Conservation (phyloP, 805 yeast genomes). For the Sugiyamaella smithiae region DNA sequence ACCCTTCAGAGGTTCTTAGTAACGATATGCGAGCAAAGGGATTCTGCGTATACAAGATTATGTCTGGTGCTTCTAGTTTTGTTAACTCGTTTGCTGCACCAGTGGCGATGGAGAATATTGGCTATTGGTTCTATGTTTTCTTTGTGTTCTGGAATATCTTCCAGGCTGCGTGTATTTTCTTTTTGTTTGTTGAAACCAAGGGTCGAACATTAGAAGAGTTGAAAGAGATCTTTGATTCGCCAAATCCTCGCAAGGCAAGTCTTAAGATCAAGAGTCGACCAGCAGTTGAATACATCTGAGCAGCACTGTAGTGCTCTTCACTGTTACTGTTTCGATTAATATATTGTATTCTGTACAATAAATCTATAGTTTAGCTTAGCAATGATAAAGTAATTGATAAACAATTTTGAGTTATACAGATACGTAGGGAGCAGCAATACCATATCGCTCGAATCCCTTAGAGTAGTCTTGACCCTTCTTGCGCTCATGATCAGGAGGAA, state of each 20-base stretch:
- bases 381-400: not conserved
- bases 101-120: conserved; percentile 33
- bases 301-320: no score
- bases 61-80: conserved; percentile 13
- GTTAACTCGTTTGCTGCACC: conserved; percentile 28
- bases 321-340: no score
- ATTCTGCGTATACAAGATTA: conserved; percentile 13
- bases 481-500: conserved; percentile 20
- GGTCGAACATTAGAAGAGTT: conserved; percentile 23
- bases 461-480: conserved; percentile 12
- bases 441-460: conserved; percentile 15
- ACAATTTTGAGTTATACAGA: not conserved
- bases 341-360: no score
- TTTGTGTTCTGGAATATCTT: conserved; percentile 33
- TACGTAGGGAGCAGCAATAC: conserved; percentile 16
- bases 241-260: conserved; percentile 15
- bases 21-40: conserved; percentile 32
- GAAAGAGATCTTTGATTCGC: conserved; percentile 14
- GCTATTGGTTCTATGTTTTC: conserved; percentile 35
- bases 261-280: not conserved
- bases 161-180: conserved; percentile 36
- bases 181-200: conserved; percentile 25
- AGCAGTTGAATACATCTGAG: not conserved
- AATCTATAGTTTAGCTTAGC: no score
- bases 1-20: conserved; percentile 29